Conservation (phyloP, 164 flowering plant genomes). For the Stephania japonica region DNA sequence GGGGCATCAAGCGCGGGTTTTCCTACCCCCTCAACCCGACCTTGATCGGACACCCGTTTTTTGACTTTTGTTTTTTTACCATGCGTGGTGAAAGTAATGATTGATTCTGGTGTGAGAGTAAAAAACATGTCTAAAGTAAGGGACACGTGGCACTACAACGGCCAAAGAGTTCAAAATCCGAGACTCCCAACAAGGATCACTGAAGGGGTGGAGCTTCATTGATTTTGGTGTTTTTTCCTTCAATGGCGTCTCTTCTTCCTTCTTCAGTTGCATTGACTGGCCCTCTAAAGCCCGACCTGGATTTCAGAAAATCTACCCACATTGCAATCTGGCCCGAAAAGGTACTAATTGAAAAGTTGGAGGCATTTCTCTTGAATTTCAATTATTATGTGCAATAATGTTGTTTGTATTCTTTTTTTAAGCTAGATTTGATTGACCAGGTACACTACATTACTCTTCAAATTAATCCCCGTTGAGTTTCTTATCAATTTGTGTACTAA, state of each 20-base stretch:
- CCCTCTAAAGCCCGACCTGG: slow-evolving; percentile 50
- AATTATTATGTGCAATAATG: not conserved
- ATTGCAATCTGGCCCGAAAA: slow-evolving; percentile 31
- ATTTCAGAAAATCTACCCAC: slow-evolving; percentile 35
- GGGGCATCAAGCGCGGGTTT: too few relatives aligned
- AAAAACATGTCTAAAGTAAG: too few relatives aligned
- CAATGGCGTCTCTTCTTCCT: slow-evolving; percentile 63
- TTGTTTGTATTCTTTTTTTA: too few relatives aligned
- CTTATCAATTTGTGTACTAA: too few relatives aligned
- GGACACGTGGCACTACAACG: not conserved
- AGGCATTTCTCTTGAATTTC: not conserved
- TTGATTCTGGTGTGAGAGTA: too few relatives aligned
- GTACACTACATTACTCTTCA: too few relatives aligned
- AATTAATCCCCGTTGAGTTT: too few relatives aligned
- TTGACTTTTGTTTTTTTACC: too few relatives aligned
- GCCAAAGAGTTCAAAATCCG: not conserved
- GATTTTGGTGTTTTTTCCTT: not conserved
- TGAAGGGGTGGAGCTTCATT: not conserved
- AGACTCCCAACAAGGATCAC: not conserved
- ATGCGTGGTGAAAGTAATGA: too few relatives aligned
- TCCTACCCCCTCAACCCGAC: too few relatives aligned
- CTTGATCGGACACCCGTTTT: too few relatives aligned
- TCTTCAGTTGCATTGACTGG: slow-evolving; percentile 44
- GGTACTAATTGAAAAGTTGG: slow-evolving; percentile 24
- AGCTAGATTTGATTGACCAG: too few relatives aligned